Conservation (phyloP, 148 eudicot genomes). For the Chenopodium formosanum region DNA sequence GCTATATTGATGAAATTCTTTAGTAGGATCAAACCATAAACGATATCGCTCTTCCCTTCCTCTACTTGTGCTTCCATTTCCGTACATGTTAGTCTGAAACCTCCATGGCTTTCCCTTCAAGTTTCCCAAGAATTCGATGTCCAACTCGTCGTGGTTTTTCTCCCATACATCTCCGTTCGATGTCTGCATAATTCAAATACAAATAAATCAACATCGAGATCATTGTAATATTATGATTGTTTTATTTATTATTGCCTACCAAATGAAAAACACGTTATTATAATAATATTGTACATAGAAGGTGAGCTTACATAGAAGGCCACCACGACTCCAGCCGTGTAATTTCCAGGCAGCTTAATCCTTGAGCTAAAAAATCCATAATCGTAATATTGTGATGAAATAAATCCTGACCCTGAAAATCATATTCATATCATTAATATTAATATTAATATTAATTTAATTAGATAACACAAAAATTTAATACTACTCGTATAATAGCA, state of each 20-base stretch:
- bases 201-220: no score
- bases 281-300: no score
- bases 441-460: no score
- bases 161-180: slow-evolving; percentile 68
- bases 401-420: slow-evolving; percentile 71
- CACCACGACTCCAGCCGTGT: slow-evolving; percentile 84
- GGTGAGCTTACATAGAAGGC: slow-evolving; percentile 70
- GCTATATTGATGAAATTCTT: slow-evolving; percentile 67
- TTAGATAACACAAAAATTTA: no score
- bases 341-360: slow-evolving; percentile 62
- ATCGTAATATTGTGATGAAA: slow-evolving; percentile 76
- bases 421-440: no score
- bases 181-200: slow-evolving; percentile 31
- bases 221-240: no score
- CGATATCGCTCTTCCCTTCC: slow-evolving; percentile 75
- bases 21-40: slow-evolving; percentile 71
- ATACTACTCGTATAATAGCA: no score
- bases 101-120: slow-evolving; percentile 67
- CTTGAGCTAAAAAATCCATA: slow-evolving; percentile 82
- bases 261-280: not conserved
- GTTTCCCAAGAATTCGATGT: slow-evolving; percentile 72
- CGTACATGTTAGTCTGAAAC: slow-evolving; percentile 73
- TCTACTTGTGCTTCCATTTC: slow-evolving; percentile 66
- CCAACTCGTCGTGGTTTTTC: slow-evolving; percentile 66
- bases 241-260: no score